These are phyloP conservation scores for Tulasnella calospora DNA, from an alignment of 768 basidiomycete species.

Conservation along the genomic window DNA sequence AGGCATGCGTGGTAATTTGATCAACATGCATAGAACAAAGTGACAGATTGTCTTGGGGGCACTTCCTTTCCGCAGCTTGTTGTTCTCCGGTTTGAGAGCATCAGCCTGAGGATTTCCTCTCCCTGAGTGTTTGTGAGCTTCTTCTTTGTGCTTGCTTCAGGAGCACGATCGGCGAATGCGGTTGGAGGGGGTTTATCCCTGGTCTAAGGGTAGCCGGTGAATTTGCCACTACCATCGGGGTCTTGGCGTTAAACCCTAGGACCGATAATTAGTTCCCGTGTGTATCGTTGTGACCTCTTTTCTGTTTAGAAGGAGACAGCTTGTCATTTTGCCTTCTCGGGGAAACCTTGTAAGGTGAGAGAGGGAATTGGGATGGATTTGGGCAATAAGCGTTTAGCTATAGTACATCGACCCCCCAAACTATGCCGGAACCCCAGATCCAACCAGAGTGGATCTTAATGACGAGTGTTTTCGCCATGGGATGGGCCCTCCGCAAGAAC, in stretches of 20 bases:
- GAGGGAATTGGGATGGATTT: not conserved
- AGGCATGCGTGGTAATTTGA: not conserved
- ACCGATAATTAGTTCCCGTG: not conserved
- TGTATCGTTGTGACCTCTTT: not conserved
- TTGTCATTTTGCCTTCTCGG: not conserved
- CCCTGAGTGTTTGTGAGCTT: not conserved
- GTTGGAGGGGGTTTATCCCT: too few species aligned
- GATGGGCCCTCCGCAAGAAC: not conserved
- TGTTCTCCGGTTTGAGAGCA: slow-evolving; percentile 7
- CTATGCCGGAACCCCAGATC: too few species aligned
- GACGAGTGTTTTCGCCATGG: not conserved
- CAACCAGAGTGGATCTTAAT: not conserved
- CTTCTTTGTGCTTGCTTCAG: not conserved
- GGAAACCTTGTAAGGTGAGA: not conserved
- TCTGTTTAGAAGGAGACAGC: not conserved
- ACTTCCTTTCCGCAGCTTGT: not conserved
- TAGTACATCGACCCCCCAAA: too few species aligned
- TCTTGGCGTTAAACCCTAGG: not conserved
- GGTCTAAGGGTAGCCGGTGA: too few species aligned
- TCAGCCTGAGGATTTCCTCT: not conserved
- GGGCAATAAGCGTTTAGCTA: not conserved
- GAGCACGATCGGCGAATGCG: not conserved
- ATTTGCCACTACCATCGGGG: too few species aligned
- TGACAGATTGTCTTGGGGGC: not conserved
- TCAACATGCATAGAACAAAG: not conserved